Evolutionary conservation across 1,139 yeast species (phyloP), one percentile per base, ranked within the genome.

Genomic region (Arxiozyma telluris): DNA sequence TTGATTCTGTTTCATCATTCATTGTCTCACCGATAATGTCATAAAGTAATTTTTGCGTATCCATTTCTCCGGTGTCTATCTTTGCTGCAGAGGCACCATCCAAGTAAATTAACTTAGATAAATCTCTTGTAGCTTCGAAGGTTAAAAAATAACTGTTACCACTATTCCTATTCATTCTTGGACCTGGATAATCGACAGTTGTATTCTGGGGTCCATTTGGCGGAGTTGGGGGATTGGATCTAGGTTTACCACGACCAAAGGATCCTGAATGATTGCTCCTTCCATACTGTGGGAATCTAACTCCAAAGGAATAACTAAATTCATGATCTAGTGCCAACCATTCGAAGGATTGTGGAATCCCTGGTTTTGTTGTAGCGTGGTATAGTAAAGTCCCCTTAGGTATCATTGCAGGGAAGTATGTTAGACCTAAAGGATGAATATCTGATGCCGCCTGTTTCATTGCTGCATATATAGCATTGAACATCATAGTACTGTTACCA

Each of bases 51-150:
- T 68, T 61, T 59, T 81, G 84, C n/a, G 81, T 78, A 61, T 81
- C 84, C 83, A 79, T 79, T 61, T 77, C 80, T 2, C 84, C 84
- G 0, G 77, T 70, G 2, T 55, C 43, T 0, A 71, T 64, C 62
- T 81, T 81, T 0, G 83, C 79, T 21, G 83, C 84, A 38, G 83
- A 79, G 0, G 84, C 83, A 7, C 85, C 84, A 57, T 81, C 84
- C 20, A 81, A 63, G 53, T 73, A 73, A 12, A 81, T 68, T 42
- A 81, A 63, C 55, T 72, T 75, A 57, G 71, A 72, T 51, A 80
- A 63, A 5, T 83, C 81, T 55, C 68, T 71, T 2, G 64, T 67
- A 11, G 74, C 76, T 54, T 71, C 67, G 58, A 79, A 78, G 0
- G 83, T 76, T 54, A 75, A 65, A 52, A 79, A 56, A 42, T 55